These are phyloP conservation scores for Xylariaceae sp. DNA, from an alignment of 2,329 filamentous ascomycete species.

Conservation along the genomic window DNA sequence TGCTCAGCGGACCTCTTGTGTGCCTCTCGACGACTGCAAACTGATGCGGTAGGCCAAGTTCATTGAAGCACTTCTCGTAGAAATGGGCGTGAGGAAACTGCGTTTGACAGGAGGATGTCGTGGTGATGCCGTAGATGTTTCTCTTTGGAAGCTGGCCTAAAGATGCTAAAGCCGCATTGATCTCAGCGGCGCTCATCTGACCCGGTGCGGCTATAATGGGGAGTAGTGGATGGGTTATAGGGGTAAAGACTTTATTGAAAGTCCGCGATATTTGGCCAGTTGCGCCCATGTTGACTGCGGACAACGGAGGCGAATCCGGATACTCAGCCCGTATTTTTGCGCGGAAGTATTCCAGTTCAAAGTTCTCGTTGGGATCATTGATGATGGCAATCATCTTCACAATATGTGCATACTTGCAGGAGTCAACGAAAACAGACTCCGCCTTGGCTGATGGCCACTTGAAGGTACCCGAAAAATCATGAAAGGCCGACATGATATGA, in stretches of 20 bases:
- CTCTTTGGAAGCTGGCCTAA: constrained; percentile 77
- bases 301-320: constrained; percentile 66
- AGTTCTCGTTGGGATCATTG: constrained; percentile 77
- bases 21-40: constrained; percentile 70
- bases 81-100: constrained; percentile 72
- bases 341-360: constrained; percentile 84
- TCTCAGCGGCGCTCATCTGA: constrained; percentile 79
- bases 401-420: constrained; percentile 71
- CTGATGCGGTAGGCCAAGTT: constrained; percentile 78
- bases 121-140: constrained; percentile 75
- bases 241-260: constrained; percentile 79
- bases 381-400: constrained; percentile 89
- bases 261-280: constrained; percentile 80
- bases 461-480: constrained; percentile 80
- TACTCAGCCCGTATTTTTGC: constrained; percentile 67
- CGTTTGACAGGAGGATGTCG: constrained; percentile 52
- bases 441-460: constrained; percentile 74
- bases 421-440: constrained; percentile 64
- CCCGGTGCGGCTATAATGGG: constrained; percentile 81
- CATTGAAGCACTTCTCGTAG: constrained; percentile 78
- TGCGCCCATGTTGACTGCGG: constrained; percentile 81
- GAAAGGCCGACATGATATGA: constrained; percentile 86
- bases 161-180: constrained; percentile 71
- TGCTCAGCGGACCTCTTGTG: constrained; percentile 56
- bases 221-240: constrained; percentile 78